phyloP scores from a whole-genome alignment of 148 eudicot genomes.

The Heliosperma pusillum region DNA sequence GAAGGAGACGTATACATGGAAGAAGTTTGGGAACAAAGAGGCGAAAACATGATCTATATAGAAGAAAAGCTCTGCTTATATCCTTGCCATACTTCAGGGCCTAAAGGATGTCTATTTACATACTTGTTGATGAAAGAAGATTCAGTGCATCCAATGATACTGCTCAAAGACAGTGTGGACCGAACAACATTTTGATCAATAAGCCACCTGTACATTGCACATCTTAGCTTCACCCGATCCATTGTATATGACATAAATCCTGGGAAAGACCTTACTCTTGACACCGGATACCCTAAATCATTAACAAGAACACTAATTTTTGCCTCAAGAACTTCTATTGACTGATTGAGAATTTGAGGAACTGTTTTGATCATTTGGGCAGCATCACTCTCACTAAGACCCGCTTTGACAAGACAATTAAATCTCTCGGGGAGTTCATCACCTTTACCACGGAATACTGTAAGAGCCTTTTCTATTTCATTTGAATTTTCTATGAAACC shows the following conservation, averaged over 20 bases:
- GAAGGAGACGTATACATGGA: background rate
- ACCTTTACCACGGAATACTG: constrained; percentile 56
- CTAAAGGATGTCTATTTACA: constrained; percentile 58
- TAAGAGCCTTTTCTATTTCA: constrained; percentile 60
- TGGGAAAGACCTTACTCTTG: constrained; percentile 49
- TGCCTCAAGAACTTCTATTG: constrained; percentile 40
- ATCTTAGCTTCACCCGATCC: constrained; percentile 60
- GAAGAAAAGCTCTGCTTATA: constrained; percentile 42
- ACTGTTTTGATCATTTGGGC: constrained; percentile 44
- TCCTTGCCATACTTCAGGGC: constrained; percentile 50
- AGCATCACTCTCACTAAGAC: constrained; percentile 47
- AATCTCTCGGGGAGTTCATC: constrained; percentile 68
- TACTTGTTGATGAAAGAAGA: constrained; percentile 34
- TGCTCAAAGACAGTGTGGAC: constrained; percentile 44
- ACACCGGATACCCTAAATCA: constrained; percentile 59
- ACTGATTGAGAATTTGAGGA: constrained; percentile 60
- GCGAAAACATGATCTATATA: constrained; percentile 2
- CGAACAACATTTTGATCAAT: constrained; percentile 33
- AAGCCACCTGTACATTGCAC: constrained; percentile 68
- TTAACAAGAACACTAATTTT: constrained; percentile 58
- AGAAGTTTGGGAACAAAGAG: background rate
- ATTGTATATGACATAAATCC: constrained; percentile 38
- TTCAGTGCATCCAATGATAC: constrained; percentile 47
- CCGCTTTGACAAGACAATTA: constrained; percentile 62
- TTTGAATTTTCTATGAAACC: constrained; percentile 61